phyloP scores from a whole-genome alignment of 2,329 filamentous ascomycete species.

The Pseudocercospora pini-densiflorae region DNA sequence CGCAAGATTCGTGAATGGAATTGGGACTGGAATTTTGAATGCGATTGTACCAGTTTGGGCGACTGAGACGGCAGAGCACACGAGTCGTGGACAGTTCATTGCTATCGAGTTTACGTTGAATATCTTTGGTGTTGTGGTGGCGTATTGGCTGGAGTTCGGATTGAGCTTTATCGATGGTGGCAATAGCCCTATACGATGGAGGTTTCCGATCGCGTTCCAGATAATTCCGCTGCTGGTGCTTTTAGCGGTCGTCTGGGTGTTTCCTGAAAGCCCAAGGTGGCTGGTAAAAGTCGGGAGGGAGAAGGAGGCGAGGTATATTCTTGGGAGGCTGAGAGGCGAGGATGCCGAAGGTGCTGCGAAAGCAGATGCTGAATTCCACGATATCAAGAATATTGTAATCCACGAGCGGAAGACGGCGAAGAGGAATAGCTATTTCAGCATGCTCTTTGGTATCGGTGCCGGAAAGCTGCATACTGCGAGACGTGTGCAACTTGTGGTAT shows the following conservation, averaged over 20 bases:
- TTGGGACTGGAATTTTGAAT: conserved; percentile 72
- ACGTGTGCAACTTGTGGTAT: conserved; percentile 45
- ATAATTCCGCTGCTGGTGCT: conserved; percentile 60
- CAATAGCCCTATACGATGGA: conserved; percentile 24
- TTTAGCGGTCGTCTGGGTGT: conserved; percentile 61
- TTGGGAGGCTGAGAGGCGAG: conserved; percentile 65
- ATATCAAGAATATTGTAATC: conserved; percentile 67
- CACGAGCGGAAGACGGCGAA: conserved; percentile 55
- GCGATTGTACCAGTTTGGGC: conserved; percentile 74
- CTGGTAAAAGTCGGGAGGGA: conserved; percentile 68
- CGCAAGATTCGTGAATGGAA: conserved; percentile 40
- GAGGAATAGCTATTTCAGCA: conserved; percentile 38
- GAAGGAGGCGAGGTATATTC: conserved; percentile 69
- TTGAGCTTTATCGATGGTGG: conserved; percentile 30
- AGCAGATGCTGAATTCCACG: conserved; percentile 68
- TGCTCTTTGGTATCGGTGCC: conserved; percentile 39
- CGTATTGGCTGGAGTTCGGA: conserved; percentile 47
- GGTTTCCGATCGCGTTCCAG: conserved; percentile 71
- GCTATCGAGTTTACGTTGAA: conserved; percentile 69
- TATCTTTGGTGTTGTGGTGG: conserved; percentile 65
- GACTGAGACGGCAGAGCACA: conserved; percentile 71
- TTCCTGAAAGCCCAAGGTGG: conserved; percentile 70
- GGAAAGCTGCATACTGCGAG: conserved; percentile 42
- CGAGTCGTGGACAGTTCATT: conserved; percentile 60
- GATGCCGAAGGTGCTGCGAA: conserved; percentile 41